Percentiles rank a stretch among this genome's conserved stretches.
phyloP scores from a whole-genome alignment of 2,329 filamentous ascomycete species.

The Colletotrichum truncatum region DNA sequence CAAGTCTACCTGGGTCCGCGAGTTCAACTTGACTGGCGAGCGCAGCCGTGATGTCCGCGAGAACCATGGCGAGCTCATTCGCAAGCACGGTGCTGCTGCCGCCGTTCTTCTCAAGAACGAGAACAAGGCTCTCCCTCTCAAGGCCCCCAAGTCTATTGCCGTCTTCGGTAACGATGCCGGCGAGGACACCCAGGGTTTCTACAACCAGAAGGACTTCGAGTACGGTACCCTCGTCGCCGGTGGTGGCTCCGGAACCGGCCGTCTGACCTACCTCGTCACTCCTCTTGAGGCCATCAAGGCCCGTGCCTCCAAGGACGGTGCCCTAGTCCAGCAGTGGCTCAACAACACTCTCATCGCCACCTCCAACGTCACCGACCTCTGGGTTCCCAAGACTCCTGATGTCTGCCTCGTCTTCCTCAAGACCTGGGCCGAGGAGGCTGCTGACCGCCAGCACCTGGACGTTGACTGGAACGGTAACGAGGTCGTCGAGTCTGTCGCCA shows the following conservation, averaged over 20 bases:
- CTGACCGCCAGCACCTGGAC: conserved; percentile 62
- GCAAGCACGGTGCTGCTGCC: conserved; percentile 64
- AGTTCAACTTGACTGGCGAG: conserved; percentile 57
- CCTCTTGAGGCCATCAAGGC: conserved; percentile 69
- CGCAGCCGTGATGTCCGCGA: conserved; percentile 60
- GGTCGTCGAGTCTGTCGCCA: conserved; percentile 34
- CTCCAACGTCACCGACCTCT: conserved; percentile 53
- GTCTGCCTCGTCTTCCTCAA: conserved; percentile 74
- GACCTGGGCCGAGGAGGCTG: conserved; percentile 72
- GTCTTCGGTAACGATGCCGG: conserved; percentile 69
- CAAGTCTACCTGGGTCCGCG: conserved; percentile 52
- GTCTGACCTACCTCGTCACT: conserved; percentile 72
- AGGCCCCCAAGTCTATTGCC: conserved; percentile 64
- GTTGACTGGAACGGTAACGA: conserved; percentile 71
- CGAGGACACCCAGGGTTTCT: conserved; percentile 72
- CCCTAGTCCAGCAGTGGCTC: conserved; percentile 52
- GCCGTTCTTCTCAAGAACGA: conserved; percentile 80
- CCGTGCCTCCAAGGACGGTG: conserved; percentile 52
- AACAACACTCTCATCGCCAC: conserved; percentile 52
- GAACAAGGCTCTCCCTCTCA: conserved; percentile 67
- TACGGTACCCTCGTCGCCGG: conserved; percentile 65
- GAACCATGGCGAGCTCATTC: conserved; percentile 63
- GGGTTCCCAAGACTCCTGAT: conserved; percentile 62
- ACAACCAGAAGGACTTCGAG: conserved; percentile 72
- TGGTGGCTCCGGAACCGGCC: conserved; percentile 66